Evolutionary conservation across 495 filamentous ascomycete genomes (phyloP).

Genomic region (Astrothelium macrocarpum): DNA sequence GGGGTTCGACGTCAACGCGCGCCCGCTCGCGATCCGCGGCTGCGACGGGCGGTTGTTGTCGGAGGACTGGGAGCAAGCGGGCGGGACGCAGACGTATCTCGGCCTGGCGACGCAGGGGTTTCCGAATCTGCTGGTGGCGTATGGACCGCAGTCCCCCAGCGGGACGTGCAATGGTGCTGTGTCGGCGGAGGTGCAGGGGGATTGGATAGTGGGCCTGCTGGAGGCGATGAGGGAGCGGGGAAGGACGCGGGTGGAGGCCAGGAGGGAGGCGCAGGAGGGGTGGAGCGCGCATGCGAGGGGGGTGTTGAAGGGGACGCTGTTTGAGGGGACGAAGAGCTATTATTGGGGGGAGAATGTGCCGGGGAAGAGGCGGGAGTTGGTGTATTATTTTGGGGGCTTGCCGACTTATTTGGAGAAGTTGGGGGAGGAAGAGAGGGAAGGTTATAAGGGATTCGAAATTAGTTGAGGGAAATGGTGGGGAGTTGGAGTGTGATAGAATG

Average conservation of each 20-base stretch:
- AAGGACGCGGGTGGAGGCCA: slow-evolving; percentile 34
- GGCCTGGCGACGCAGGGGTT: slow-evolving; percentile 39
- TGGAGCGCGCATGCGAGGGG: slow-evolving; percentile 29
- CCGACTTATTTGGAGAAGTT: slow-evolving; percentile 12
- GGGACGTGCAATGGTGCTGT: slow-evolving; percentile 44
- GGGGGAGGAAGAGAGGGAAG: slow-evolving; percentile 5
- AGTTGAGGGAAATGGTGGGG: background rate
- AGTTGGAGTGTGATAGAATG: too few relatives aligned
- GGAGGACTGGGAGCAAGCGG: background rate
- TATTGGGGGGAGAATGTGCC: slow-evolving; percentile 19
- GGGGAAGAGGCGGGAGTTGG: slow-evolving; percentile 17
- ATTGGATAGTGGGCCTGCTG: slow-evolving; percentile 44
- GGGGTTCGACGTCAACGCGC: slow-evolving; percentile 20
- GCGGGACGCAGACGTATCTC: slow-evolving; percentile 38
- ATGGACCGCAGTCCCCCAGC: slow-evolving; percentile 42
- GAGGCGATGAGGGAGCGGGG: slow-evolving; percentile 30
- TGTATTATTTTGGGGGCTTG: slow-evolving; percentile 20
- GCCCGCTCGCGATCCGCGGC: slow-evolving; percentile 14
- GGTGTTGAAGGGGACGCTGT: background rate
- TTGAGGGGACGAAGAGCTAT: slow-evolving; percentile 5
- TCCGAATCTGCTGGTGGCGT: slow-evolving; percentile 40
- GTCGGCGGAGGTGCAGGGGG: slow-evolving; percentile 42
- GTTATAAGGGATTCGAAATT: slow-evolving; percentile 9
- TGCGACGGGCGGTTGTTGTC: background rate
- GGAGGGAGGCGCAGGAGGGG: slow-evolving; percentile 26